Base-by-base conservation (phyloP, 1,284 basidiomycete species). In the Chalciporus sp. region DNA sequence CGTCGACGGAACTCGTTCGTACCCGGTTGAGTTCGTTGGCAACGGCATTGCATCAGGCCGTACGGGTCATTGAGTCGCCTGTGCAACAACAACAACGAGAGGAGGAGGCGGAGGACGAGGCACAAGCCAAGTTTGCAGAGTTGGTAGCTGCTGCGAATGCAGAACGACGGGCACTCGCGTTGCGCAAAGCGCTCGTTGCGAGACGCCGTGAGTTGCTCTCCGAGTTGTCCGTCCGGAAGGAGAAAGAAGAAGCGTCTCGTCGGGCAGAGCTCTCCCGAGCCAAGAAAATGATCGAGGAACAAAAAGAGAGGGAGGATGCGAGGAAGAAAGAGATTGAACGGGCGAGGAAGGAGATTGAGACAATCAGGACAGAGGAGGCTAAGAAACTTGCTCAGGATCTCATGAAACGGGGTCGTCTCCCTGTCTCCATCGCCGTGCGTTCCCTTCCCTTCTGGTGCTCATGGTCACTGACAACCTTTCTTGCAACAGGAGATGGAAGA, bases 351-450 rank as follows among this genome's bases (percentile, higher is more conserved):
- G 92, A 96, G 75, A 86, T 95, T 60, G 94, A 97, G 70, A 78
- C 74, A 40, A 92, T 95, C 58, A 79, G 87, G 57, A 82, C 84
- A 51, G 90, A 94, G 59, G 95, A 98, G 73, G 92, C 94, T 37
- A 87, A 86, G 74, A 94, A 95, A 73, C 86, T 97, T 58, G 95
- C 94, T 12, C 86, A 95, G 74, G 88, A 83, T 55, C 74, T 98
- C 53, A 88, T 91, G 63, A 90, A 90, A 69, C 90, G 90, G 72
- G 89, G 91, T 50, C 90, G 87, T 46, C 77, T 97, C 72, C 95
- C 95, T 75, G 82, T 93, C 57, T 88, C 91, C 65, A 83, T 94
- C 61, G 83, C 88, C 62, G 90, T 92, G 64, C 62, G 83, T 77
- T 39, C 20, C 31, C 42, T 16, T 37, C n/a, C 46, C 42, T n/a